A percentile compares a stretch with the other conserved stretches of the same genome.
These are phyloP conservation scores for Allantophomopsis cytisporea DNA, from an alignment of 2,329 filamentous ascomycete species.

Conservation along the genomic window DNA sequence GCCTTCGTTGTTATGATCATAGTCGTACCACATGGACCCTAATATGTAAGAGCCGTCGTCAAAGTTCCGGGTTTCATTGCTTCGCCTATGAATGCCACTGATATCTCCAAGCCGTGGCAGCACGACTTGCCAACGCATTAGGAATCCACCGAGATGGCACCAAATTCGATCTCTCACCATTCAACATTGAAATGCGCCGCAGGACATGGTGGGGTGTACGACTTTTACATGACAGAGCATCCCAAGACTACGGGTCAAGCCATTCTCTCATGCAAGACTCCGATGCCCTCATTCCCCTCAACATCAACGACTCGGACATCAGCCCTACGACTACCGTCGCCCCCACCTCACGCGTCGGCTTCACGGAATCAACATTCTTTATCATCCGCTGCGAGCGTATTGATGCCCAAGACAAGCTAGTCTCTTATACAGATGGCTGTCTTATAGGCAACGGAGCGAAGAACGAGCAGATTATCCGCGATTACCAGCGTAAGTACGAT, in stretches of 20 bases:
- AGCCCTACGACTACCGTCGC: conserved; percentile 29
- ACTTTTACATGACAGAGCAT: conserved; percentile 43
- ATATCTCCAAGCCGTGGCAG: conserved; percentile 30
- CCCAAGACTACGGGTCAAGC: conserved; percentile 43
- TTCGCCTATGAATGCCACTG: too few relatives aligned
- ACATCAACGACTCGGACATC: conserved; percentile 41
- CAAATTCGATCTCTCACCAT: conserved; percentile 24
- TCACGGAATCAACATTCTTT: conserved; percentile 35
- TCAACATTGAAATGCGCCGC: conserved; percentile 42
- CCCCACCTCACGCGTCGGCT: conserved; percentile 31
- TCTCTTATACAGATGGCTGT: too few relatives aligned
- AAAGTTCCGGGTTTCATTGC: too few relatives aligned
- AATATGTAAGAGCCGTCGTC: conserved; percentile 18
- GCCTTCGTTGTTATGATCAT: too few relatives aligned
- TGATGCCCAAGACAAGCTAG: too few relatives aligned
- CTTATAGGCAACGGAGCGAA: too few relatives aligned
- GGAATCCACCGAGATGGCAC: conserved; percentile 27
- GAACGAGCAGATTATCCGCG: too few relatives aligned
- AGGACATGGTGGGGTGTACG: conserved; percentile 45
- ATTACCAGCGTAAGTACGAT: too few relatives aligned
- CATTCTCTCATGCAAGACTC: conserved; percentile 30
- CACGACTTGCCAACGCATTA: conserved; percentile 30
- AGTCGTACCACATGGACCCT: conserved; percentile 37
- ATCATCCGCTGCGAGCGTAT: neutral
- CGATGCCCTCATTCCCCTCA: conserved; percentile 39